These are phyloP conservation scores for Hondaea fermentalgiana DNA, from an alignment of 108 stramenopile species.

Conservation along the genomic window DNA sequence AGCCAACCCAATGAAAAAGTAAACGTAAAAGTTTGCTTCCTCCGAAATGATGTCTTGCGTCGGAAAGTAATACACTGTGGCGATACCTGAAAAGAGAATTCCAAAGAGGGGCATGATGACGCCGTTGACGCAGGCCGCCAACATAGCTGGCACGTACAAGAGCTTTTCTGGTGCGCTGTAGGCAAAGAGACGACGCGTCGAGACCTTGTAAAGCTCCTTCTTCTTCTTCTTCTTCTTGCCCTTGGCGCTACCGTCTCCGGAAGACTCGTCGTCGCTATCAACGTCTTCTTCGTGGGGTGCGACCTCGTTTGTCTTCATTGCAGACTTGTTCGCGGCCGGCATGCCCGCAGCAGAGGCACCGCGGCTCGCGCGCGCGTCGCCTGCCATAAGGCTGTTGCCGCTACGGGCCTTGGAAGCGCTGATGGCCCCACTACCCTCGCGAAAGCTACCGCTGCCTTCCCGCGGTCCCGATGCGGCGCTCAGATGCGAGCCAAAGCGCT, in stretches of 20 bases:
- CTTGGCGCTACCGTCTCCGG: background rate
- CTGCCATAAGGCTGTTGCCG: background rate
- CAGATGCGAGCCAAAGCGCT: background rate
- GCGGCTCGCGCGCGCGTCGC: no score
- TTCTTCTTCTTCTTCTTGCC: background rate
- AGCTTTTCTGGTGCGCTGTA: background rate
- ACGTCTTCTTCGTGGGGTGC: background rate
- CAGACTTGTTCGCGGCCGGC: background rate
- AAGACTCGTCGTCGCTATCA: background rate
- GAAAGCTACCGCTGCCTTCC: background rate
- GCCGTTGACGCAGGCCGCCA: background rate
- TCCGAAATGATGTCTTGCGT: background rate
- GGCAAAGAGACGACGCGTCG: background rate
- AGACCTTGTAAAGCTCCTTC: background rate
- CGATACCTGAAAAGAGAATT: constrained; percentile 9
- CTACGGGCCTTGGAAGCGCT: background rate
- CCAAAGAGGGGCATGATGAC: background rate
- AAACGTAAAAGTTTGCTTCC: background rate
- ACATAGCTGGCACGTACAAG: background rate
- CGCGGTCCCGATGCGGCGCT: background rate
- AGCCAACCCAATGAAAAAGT: background rate
- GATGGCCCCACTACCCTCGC: background rate
- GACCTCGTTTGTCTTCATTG: background rate
- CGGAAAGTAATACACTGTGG: background rate
- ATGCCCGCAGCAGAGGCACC: no score